phyloP scores from a whole-genome alignment of 805 yeast species.

The Ogataea saltuana region DNA sequence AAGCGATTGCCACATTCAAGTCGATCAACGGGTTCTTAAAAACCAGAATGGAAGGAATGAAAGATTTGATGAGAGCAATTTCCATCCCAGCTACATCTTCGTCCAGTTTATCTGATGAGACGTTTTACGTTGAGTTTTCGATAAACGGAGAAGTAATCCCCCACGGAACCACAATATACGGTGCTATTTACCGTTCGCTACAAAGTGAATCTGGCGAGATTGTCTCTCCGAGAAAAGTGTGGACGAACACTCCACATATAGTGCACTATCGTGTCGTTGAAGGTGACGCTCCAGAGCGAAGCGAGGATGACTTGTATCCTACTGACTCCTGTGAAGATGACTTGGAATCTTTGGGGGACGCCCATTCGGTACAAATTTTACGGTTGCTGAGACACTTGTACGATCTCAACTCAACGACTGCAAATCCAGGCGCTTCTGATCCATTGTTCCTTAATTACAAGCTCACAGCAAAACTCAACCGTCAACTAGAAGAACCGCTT shows the following conservation, averaged over 20 bases:
- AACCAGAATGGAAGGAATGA: slow-evolving; percentile 39
- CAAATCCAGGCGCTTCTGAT: slow-evolving; percentile 31
- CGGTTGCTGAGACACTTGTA: slow-evolving; percentile 50
- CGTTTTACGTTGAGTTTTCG: slow-evolving; percentile 53
- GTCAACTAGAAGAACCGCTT: slow-evolving; percentile 88
- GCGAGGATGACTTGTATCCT: slow-evolving; percentile 34
- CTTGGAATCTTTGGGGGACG: slow-evolving; percentile 35
- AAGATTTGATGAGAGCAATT: slow-evolving; percentile 26
- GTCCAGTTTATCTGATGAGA: slow-evolving; percentile 23
- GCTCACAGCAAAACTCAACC: slow-evolving; percentile 77
- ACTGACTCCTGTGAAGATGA: slow-evolving; percentile 31
- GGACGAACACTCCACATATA: slow-evolving; percentile 56
- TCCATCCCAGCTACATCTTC: slow-evolving; percentile 14
- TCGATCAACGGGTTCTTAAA: slow-evolving; percentile 50
- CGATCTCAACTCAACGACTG: slow-evolving; percentile 36
- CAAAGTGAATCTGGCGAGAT: slow-evolving; percentile 40
- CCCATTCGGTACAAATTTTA: slow-evolving; percentile 42
- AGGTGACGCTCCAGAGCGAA: slow-evolving; percentile 31
- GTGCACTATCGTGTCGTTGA: slow-evolving; percentile 46
- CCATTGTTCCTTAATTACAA: slow-evolving; percentile 68
- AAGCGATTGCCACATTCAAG: slow-evolving; percentile 61
- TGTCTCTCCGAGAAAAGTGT: slow-evolving; percentile 51
- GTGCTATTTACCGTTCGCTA: slow-evolving; percentile 61
- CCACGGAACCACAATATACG: slow-evolving; percentile 70
- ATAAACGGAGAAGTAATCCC: slow-evolving; percentile 60